These are phyloP conservation scores for Hypericum androsaemum DNA, from an alignment of 345 rosid species.

Conservation along the genomic window DNA sequence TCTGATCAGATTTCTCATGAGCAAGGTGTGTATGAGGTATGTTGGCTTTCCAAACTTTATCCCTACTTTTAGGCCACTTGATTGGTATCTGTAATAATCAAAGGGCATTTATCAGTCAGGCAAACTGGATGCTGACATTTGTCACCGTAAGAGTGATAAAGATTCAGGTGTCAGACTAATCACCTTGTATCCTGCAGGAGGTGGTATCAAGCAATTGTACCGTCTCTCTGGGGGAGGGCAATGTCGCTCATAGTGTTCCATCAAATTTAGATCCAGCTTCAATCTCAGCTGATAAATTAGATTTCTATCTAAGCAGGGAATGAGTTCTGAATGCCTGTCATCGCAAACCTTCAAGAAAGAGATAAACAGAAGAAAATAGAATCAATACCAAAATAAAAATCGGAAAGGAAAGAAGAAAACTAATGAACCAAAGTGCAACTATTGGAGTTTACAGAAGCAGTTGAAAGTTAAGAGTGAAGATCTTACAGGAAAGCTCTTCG, in stretches of 20 bases:
- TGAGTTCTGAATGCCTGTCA: conserved; percentile 85
- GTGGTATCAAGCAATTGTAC: conserved; percentile 94
- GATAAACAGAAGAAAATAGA: background rate
- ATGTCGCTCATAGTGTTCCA: conserved; percentile 99
- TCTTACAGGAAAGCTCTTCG: conserved; percentile 84
- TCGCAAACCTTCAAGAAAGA: conserved; percentile 66
- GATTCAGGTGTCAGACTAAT: too few relatives aligned
- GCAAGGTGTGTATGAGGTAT: conserved; percentile 99
- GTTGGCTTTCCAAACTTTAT: conserved; percentile 97
- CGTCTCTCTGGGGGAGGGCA: conserved; percentile 93
- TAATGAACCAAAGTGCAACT: background rate
- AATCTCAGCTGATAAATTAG: conserved; percentile 87
- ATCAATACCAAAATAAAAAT: conserved; percentile 11
- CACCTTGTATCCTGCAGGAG: conserved; percentile 94
- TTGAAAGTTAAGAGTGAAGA: background rate
- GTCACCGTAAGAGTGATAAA: too few relatives aligned
- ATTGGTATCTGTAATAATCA: conserved; percentile 57
- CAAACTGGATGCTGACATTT: background rate
- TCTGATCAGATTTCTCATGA: conserved; percentile 95
- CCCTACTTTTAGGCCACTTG: conserved; percentile 99
- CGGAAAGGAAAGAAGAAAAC: background rate
- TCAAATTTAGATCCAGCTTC: conserved; percentile 83
- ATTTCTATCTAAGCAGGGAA: conserved; percentile 91
- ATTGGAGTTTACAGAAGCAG: background rate
- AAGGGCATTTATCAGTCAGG: background rate